Evolutionary conservation across 2,329 filamentous ascomycete genomes (phyloP).

Genomic region (Apiospora marii): DNA sequence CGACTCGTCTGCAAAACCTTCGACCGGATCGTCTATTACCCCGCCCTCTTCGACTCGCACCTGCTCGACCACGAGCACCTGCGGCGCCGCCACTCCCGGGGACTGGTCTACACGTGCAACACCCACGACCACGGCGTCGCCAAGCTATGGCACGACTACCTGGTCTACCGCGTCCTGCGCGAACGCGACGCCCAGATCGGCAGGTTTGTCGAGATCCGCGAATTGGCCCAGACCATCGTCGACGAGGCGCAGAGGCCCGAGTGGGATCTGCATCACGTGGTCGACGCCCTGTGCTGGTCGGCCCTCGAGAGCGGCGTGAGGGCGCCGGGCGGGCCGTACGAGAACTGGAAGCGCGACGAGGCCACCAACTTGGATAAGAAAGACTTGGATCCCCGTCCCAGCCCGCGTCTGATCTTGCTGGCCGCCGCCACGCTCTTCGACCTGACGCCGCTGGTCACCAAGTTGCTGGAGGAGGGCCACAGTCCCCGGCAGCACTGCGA

Average conservation of each 20-base stretch:
- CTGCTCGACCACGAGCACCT: background rate
- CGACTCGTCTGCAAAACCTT: background rate
- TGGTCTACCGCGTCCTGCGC: background rate
- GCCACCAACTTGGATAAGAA: background rate
- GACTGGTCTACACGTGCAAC: background rate
- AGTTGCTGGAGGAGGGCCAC: background rate
- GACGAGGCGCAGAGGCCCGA: background rate
- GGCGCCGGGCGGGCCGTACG: background rate
- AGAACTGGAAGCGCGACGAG: background rate
- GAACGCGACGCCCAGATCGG: background rate
- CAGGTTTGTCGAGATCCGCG: background rate
- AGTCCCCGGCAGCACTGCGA: background rate
- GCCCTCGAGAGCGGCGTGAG: background rate
- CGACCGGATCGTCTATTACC: background rate
- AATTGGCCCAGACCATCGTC: background rate
- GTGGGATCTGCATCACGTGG: background rate
- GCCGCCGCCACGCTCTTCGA: background rate
- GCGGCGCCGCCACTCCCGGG: background rate
- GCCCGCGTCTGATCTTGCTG: background rate
- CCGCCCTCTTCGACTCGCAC: background rate
- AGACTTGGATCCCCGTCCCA: background rate
- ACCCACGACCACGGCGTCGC: background rate
- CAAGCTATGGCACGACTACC: slow-evolving; percentile 2
- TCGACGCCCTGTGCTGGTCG: background rate
- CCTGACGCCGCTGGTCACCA: background rate